Base-by-base conservation (phyloP, 768 basidiomycete genomes). In the Phlebiopsis flavidoalba region DNA sequence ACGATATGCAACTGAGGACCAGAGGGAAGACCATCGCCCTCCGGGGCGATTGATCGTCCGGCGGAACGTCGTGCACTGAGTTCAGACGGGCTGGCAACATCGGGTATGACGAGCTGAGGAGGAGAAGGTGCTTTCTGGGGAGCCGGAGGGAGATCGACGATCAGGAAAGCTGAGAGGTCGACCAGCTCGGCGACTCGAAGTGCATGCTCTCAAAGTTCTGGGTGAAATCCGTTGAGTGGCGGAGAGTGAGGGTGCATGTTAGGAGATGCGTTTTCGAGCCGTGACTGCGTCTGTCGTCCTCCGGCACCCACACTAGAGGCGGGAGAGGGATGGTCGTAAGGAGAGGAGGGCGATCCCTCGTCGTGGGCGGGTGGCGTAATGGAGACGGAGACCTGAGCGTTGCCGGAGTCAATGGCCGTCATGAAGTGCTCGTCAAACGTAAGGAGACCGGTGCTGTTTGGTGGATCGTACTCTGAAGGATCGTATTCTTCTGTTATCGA, bases 1-100 rank as follows among this genome's bases (percentile, higher is more conserved):
- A 92, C 89, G 63, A 93, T 86, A 68, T 91, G 84, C 62, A 93
- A 79, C 55, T 81, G 81, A 0, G 88, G 89, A 0, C 87, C 84
- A 17, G 75, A 73, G 8, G 74, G 70, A 53, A 76, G 72, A 58
- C 74, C 82, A 58, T 80, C 80, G 46, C 82, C 86, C 3, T 83
- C 80, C 1, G 86, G 86, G 12, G 85, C 85, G 7, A 54, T 57
- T 17, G 61, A 70, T 31, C 26, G 26, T 31, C n/a, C 26, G 26
- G 26, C 26, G 26, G 26, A 31, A 31, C 26, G 26, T 31, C 26
- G 26, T 31, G 26, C 26, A 31, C 26, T 31, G 26, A 31, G 26
- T 24, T 67, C 60, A 60, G 64, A 72, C 1, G 79, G 73, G 10
- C 84, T 86, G 2, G 67, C 81, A 3, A 66, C 71, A 47, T 86